Evolutionary conservation across 1,284 basidiomycete species (phyloP).

Genomic region (Cutaneotrichosporon sp.): DNA sequence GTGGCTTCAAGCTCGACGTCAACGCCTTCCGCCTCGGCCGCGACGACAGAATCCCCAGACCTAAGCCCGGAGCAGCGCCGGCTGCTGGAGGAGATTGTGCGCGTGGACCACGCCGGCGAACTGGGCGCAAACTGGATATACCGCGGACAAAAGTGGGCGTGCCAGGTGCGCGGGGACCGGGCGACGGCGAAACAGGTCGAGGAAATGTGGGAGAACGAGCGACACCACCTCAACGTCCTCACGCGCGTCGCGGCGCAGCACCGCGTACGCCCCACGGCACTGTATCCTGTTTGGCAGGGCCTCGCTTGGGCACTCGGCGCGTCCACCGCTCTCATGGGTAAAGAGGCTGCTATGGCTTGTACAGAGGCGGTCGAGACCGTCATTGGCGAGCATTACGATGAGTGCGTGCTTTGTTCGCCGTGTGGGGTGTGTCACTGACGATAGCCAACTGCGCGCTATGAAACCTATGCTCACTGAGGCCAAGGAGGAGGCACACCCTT

Average conservation of each 20-base stretch:
- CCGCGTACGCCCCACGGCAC: constrained; percentile 70
- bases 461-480: constrained; percentile 36
- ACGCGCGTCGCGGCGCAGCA: constrained; percentile 78
- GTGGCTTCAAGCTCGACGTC: not conserved
- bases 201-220: constrained; percentile 97
- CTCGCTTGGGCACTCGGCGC: constrained; percentile 82
- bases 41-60: constrained; percentile 30
- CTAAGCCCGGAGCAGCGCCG: constrained; percentile 35
- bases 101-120: constrained; percentile 89
- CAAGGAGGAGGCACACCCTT: constrained; percentile 56
- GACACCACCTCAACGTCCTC: constrained; percentile 83
- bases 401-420: no score
- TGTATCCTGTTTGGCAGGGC: constrained; percentile 76
- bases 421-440: not conserved
- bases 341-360: constrained; percentile 94
- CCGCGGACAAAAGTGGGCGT: constrained; percentile 63
- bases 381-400: constrained; percentile 96
- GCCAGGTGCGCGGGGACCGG: constrained; percentile 61
- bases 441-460: constrained; percentile 37
- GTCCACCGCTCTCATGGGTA: constrained; percentile 78
- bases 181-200: constrained; percentile 66
- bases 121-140: constrained; percentile 92
- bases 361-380: constrained; percentile 97
- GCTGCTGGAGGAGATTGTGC: constrained; percentile 52
- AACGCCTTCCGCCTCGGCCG: constrained; percentile 17